Base-by-base conservation (phyloP, 2,329 filamentous ascomycete species). In the Rasamsonia emersonii region DNA sequence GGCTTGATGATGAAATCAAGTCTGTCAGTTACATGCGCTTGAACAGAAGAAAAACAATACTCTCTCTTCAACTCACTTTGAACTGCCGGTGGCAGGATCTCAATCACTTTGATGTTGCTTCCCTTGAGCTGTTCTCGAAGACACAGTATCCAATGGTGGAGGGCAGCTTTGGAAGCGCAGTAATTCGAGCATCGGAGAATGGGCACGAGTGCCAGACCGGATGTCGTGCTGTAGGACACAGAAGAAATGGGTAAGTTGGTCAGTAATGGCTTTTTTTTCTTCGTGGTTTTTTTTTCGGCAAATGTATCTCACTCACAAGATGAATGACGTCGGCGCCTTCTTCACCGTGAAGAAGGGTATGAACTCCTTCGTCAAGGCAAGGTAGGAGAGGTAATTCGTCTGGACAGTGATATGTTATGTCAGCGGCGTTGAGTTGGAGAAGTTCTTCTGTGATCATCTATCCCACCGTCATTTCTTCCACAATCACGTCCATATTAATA, bases 31-130 rank as follows among this genome's bases (percentile, higher is more conserved):
- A n/a, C n/a, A n/a, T n/a, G n/a, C n/a, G n/a, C n/a, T n/a, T n/a
- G n/a, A n/a, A n/a, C n/a, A n/a, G n/a, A n/a, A n/a, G n/a, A n/a
- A n/a, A n/a, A n/a, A n/a, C 20, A 23, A 8, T 23, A 23, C n/a
- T 23, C 20, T 23, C 20, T 23, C 20, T 23, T n/a, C n/a, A n/a
- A n/a, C 31, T 11, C 28, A 33, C 31, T 75, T 51, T 73, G 70
- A 19, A 73, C 69, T 1, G 68, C 66, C 0, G 70, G 71, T 3
- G 70, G 70, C 32, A 65, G 68, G 5, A 75, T 55, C 47, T 74
- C 70, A 24, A 73, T 53, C n/a, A 74, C 61, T 36, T 69, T 69
- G 42, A 73, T 56, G 28, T 67, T 62, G 3, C 58, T 59, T 0
- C 59, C 58, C 24, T 58, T 58, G 19, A 75, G 41, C 46, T 73